A percentile compares a stretch with the other conserved stretches of the same genome.
These are phyloP conservation scores for Suillus occidentalis DNA, from an alignment of 768 basidiomycete species.

Conservation along the genomic window DNA sequence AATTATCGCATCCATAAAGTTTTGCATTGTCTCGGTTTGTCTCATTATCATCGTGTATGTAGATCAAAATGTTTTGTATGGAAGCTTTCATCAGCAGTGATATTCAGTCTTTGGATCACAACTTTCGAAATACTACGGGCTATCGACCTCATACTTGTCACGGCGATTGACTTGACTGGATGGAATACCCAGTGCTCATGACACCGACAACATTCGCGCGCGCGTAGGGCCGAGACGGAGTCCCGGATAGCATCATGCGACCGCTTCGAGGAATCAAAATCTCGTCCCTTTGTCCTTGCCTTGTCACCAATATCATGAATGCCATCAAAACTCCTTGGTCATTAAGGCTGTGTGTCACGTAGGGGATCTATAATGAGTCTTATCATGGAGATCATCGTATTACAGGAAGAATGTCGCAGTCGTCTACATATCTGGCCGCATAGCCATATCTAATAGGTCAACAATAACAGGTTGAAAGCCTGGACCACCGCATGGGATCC, in stretches of 20 bases:
- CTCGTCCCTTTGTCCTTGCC: neutral
- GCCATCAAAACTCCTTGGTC: neutral
- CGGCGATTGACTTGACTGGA: neutral
- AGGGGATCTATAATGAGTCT: neutral
- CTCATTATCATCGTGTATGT: neutral
- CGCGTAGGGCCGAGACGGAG: too few relatives aligned
- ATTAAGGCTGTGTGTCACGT: neutral
- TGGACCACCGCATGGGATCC: conserved; percentile 15
- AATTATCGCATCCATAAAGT: neutral
- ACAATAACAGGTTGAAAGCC: conserved; percentile 19
- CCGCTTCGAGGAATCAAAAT: too few relatives aligned
- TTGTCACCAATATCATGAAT: neutral
- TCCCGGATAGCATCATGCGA: too few relatives aligned
- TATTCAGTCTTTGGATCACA: neutral
- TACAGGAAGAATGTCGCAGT: neutral
- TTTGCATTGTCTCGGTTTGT: neutral
- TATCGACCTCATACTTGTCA: neutral
- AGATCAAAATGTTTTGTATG: neutral
- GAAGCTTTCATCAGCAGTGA: neutral
- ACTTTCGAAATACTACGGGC: neutral
- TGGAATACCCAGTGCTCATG: too few relatives aligned
- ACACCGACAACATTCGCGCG: too few relatives aligned
- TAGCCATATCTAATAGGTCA: conserved; percentile 13
- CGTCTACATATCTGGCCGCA: neutral
- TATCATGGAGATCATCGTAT: neutral